phyloP scores from a whole-genome alignment of 257 asterid genomes.

The Solanum chaucha region DNA sequence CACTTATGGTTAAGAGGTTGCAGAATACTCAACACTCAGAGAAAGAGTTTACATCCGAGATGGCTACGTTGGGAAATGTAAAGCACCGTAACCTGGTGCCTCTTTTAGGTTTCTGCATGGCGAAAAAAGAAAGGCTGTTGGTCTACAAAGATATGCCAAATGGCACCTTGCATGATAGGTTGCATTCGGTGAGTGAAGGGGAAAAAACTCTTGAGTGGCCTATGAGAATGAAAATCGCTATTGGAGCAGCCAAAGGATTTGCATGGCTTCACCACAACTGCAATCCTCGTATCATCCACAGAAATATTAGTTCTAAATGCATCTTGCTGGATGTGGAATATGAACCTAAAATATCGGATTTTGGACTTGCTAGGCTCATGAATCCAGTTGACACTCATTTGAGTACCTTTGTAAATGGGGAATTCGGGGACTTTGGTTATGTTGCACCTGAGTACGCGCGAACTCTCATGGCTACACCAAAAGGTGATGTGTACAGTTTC shows the following conservation, averaged over 20 bases:
- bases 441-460: slow-evolving; percentile 79
- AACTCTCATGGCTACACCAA: slow-evolving; percentile 77
- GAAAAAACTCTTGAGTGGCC: slow-evolving; percentile 45
- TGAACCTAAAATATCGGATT: slow-evolving; percentile 68
- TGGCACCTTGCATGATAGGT: slow-evolving; percentile 48
- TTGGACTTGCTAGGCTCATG: slow-evolving; percentile 88
- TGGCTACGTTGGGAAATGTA: slow-evolving; percentile 43
- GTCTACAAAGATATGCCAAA: slow-evolving; percentile 53
- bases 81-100: slow-evolving; percentile 63
- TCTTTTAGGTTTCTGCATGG: slow-evolving; percentile 49
- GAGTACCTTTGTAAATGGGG: slow-evolving; percentile 89
- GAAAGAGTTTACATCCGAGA: slow-evolving; percentile 49
- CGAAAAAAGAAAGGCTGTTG: slow-evolving; percentile 50
- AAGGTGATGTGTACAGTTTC: slow-evolving; percentile 85
- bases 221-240: slow-evolving; percentile 44
- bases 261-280: slow-evolving; percentile 72
- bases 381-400: slow-evolving; percentile 82
- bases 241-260: slow-evolving; percentile 52
- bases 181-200: slow-evolving; percentile 26
- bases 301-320: slow-evolving; percentile 59
- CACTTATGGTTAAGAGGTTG: slow-evolving; percentile 54
- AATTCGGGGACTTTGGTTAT: slow-evolving; percentile 82
- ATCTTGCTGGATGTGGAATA: slow-evolving; percentile 39
- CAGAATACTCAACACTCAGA: slow-evolving; percentile 62
- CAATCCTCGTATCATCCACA: slow-evolving; percentile 63